These are phyloP conservation scores for Monascus ruber DNA, from an alignment of 2,329 filamentous ascomycete genomes.

Conservation along the genomic window DNA sequence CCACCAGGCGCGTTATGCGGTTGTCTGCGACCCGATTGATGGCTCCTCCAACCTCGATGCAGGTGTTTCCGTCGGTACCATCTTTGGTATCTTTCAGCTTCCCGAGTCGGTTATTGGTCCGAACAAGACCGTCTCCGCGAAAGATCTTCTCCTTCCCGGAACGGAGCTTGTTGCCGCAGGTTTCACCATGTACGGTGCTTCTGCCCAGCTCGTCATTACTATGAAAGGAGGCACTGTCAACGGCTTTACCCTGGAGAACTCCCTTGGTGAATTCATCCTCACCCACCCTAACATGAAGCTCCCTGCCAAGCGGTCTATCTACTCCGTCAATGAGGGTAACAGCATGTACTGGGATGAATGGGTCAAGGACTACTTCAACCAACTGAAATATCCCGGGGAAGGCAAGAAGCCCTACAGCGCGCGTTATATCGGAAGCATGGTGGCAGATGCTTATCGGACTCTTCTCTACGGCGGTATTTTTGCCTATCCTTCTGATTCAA, in stretches of 20 bases:
- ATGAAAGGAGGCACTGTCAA: conserved; percentile 90
- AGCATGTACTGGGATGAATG: conserved; percentile 88
- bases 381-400: conserved; percentile 65
- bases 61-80: conserved; percentile 93
- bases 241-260: conserved; percentile 94
- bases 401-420: conserved; percentile 81
- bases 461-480: conserved; percentile 94
- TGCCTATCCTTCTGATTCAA: conserved; percentile 94
- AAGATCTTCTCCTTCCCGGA: conserved; percentile 80
- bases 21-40: conserved; percentile 96
- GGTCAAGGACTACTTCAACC: conserved; percentile 79
- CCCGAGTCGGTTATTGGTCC: conserved; percentile 47
- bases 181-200: conserved; percentile 99
- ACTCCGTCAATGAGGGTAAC: conserved; percentile 98
- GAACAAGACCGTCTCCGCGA: conserved; percentile 45
- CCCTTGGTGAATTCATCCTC: conserved; percentile 95
- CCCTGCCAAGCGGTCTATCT: conserved; percentile 70
- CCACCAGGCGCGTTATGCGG: conserved; percentile 71
- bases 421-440: conserved; percentile 96
- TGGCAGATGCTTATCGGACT: conserved; percentile 93
- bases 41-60: conserved; percentile 96
- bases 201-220: conserved; percentile 89
- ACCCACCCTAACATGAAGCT: conserved; percentile 92
- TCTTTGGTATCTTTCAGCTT: conserved; percentile 89
- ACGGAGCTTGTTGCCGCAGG: conserved; percentile 85